Base-by-base conservation (phyloP, 345 rosid species). In the Melaleuca quinquenervia region DNA sequence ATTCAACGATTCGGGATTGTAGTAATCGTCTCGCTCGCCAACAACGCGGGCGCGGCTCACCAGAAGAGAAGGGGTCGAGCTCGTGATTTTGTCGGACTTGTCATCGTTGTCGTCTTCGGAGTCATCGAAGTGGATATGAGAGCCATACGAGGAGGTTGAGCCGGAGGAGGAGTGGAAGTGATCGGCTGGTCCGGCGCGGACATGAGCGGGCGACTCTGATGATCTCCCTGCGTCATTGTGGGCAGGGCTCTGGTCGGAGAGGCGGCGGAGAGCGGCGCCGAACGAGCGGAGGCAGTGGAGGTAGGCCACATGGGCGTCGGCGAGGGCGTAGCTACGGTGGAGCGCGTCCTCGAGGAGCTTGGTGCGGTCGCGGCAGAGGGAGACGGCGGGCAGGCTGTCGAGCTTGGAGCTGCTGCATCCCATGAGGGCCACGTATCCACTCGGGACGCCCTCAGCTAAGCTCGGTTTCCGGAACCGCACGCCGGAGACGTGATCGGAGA, bases 91-190 rank as follows among this genome's bases (percentile, higher is more conserved):
- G 78, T 70, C 20, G 45, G 22, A 7, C 13, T 18, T 2, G 78
- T 53, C 84, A 36, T 74, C 86, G 52, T 27, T 54, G 56, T 83
- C 87, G 45, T 90, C 95, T 6, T 93, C 96, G 0, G 91, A 87
- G 45, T 91, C 94, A 11, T 90, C 93, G 84, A 92, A 92, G 21
- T 90, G 92, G 22, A 93, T 89, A 82, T 93, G 94, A 49, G 93
- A 86, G 56, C 90, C 91, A 8, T 96, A 93, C 55, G 87, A 88
- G 8, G 90, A 87, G 11, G 90, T 89, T 52, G 87, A 90, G 6
- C 82, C 83, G 4, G 89, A 90, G 85, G 52, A 88, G 50, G 88
- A 91, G 11, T 78, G 85, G 5, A 89, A 89, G 85, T 29, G 90
- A 85, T 86, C 87, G 1, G 90, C 89, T 18, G 82, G 22, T 16